Conservation (phyloP, 345 rosid genomes). For the Rhodomyrtus tomentosa region DNA sequence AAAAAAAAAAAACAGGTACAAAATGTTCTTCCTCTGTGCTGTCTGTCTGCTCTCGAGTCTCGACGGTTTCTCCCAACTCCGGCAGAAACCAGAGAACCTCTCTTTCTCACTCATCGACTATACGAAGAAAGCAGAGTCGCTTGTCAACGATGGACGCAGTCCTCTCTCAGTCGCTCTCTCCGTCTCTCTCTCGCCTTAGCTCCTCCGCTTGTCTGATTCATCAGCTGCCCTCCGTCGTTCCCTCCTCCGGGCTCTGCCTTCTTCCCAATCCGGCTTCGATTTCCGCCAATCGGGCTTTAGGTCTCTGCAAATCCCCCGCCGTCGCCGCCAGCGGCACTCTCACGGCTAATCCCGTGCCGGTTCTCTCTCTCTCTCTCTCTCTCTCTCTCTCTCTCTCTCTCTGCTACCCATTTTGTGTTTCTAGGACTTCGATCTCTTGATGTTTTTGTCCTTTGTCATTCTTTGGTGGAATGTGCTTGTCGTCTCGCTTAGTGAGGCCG, state of each 20-base stretch:
- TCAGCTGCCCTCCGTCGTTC: neutral
- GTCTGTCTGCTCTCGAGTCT: too few species aligned
- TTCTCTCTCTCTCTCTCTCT: constrained; percentile 6
- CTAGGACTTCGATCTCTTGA: neutral
- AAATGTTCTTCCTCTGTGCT: neutral
- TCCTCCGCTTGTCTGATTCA: neutral
- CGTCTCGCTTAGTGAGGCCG: neutral
- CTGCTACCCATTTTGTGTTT: neutral
- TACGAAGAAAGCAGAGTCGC: neutral
- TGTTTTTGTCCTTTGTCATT: neutral
- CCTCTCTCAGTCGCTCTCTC: neutral
- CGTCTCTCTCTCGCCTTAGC: neutral
- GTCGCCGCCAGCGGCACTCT: constrained; percentile 30
- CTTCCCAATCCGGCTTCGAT: neutral
- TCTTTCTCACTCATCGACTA: neutral
- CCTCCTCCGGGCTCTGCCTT: neutral
- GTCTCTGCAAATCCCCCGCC: constrained; percentile 12
- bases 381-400: neutral
- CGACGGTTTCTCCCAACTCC: neutral
- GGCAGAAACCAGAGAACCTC: neutral
- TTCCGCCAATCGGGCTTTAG: neutral
- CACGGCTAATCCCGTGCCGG: constrained; percentile 45
- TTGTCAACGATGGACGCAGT: neutral
- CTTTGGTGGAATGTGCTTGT: neutral
- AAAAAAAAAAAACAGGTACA: neutral